Base-by-base conservation (phyloP, 225 moss, liverwort and hornwort species). In the Marchantia paleacea region DNA sequence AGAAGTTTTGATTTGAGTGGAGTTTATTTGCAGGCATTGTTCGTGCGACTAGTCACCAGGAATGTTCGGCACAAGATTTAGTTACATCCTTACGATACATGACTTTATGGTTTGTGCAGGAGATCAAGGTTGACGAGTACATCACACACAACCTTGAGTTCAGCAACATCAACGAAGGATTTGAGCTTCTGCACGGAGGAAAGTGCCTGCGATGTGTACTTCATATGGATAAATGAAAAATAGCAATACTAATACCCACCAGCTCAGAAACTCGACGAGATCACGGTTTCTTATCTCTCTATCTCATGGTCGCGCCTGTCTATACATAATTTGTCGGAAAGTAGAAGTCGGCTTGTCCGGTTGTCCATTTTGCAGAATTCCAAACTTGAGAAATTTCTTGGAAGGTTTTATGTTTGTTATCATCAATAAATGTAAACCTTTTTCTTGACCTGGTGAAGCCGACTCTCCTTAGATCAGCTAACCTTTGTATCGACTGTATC, bases 51-150 rank as follows among this genome's bases (percentile, higher is more conserved):
- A n/a, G n/a, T n/a, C n/a, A 39, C 39, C 39, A 39, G 5, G 39
- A 39, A 2, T 39, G 39, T 39, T 39, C 5, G 39, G 2, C 39
- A 39, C 39, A 39, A 39, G 39, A 39, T 39, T 39, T 39, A 39
- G 39, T 2, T 39, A 39, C 5, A 39, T 39, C 26, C 12, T 19
- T 10, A 10, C 7, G 15, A 7, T 75, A 0, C 29, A 29, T 75
- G 18, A 75, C 26, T 31, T 29, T 15, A 61, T 52, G 48, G 1
- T 26, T 69, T 8, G 18, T 76, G 85, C 83, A 88, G 88, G 89
- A 89, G 57, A 84, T 89, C 13, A 89, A 89, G 75, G 82, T 89
- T 30, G 89, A 89, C 78, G 89, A 89, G 78, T 89, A 86, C 80
- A 86, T 89, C n/a, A 89, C 86, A 6, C 83, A 89, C 79, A 89